Evolutionary conservation across 176 grass and related monocot genomes (phyloP), one percentile per base, ranked within the genome.

Genomic region (Sorghum bicolor): DNA sequence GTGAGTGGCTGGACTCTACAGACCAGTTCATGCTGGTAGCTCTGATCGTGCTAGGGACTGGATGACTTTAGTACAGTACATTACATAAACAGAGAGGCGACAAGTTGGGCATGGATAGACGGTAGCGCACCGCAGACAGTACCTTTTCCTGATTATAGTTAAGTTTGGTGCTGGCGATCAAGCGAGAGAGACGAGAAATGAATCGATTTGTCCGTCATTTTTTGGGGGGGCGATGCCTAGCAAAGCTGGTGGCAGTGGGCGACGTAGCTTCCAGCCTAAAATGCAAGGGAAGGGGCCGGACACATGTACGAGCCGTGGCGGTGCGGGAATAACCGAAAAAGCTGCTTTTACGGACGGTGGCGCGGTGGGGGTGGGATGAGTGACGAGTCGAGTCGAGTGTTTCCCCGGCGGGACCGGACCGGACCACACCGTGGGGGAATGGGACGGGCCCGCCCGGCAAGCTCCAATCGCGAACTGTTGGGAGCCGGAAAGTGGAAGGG

Each of bases 271-370:
- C 13, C 43, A 14, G 60, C 61, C 77, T 66, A 79, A 79, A 79
- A 79, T 63, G 72, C 41, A 38, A 20, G 12, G n/a, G 16, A 38
- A 40, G 48, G 47, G 8, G 58, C 74, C 65, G 38, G 22, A 62
- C 30, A 71, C 30, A 76, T 47, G 39, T 52, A 57, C 17, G 31
- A 41, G 66, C 81, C 69, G 37, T 29, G 31, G 73, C 29, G 82
- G 71, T 85, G 77, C n/a, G 50, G 33, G 72, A 80, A 78, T 82
- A 66, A 73, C 83, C 0, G 29, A 65, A 86, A 89, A 90, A 78
- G 73, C 73, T 38, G 73, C 66, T 31, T 78, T 86, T 82, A 64
- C 65, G 22, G 16, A 50, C 65, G 83, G 71, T 40, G 78, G 78
- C 62, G 78, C 62, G 78, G 78, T 76, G 34, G 66, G 39, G 64